Percentiles rank a stretch among this genome's conserved stretches.
These are phyloP conservation scores for Cladosporium oxysporum DNA, from an alignment of 2,329 filamentous ascomycete species.

Conservation along the genomic window DNA sequence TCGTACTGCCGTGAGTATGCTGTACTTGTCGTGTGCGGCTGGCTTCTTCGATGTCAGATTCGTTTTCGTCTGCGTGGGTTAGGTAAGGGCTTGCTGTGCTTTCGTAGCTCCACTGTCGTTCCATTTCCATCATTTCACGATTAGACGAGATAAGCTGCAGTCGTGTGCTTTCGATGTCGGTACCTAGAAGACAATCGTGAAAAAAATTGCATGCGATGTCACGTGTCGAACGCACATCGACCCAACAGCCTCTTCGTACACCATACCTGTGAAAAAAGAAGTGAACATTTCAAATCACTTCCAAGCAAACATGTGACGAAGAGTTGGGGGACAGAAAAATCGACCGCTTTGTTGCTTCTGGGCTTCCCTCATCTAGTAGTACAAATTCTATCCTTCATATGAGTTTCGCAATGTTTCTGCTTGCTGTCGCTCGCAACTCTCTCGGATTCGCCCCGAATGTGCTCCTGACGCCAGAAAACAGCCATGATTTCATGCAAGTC, in stretches of 20 bases:
- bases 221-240: not conserved
- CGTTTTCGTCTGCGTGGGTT: not conserved
- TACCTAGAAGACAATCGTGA: not conserved
- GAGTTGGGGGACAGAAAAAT: not conserved
- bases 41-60: not conserved
- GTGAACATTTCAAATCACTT: not conserved
- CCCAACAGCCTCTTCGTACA: not conserved
- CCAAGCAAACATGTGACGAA: not conserved
- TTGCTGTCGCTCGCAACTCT: not conserved
- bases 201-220: not conserved
- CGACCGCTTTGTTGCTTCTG: not conserved
- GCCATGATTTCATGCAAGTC: not conserved
- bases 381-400: not conserved
- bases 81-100: not conserved
- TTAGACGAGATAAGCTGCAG: not conserved
- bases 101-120: not conserved
- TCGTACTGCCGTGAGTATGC: conserved; percentile 37
- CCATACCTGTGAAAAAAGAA: not conserved
- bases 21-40: not conserved
- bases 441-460: not conserved
- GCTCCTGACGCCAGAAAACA: not conserved
- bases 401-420: not conserved
- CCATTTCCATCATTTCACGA: not conserved
- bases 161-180: not conserved
- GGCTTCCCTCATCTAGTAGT: not conserved